Evolutionary conservation across 2,329 filamentous ascomycete species (phyloP), one percentile per base, ranked within the genome.

Genomic region (Penicillium olsonii): DNA sequence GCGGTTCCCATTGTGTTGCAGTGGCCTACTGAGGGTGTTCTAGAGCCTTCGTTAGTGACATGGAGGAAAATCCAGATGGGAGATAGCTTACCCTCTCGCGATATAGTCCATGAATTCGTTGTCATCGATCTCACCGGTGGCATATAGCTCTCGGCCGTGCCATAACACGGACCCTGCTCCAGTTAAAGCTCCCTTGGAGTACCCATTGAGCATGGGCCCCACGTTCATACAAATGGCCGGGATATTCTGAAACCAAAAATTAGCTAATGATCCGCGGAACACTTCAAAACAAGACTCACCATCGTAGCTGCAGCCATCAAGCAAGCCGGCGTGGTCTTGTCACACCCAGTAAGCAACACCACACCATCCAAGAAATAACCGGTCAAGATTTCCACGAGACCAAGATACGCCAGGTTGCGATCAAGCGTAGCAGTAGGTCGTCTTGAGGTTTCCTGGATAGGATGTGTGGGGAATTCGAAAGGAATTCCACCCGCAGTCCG

Each of bases 1-100:
- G 78, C 78, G 14, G 78, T 80, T 40, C 77, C 77, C 78, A 80
- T 80, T 14, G 76, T 79, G 57, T 79, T 79, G 59, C 78, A 80
- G 53, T 78, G 76, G 31, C 75, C 77, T 6, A 67, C 73, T 2
- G 72, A 78, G 1, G 75, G 76, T 10, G 75, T 74, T 19, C 74
- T 73, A 12, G 17, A 12, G 10, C 6, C 27, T 12, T 7, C 2
- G n/a, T 50, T 40, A 50, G 47, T 10, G 27, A 31, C n/a, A n/a
- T n/a, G n/a, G 12, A 31, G 14, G 5, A 31, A 1, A 17, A 10
- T 4, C 8, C 22, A 24, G 8, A 8, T 24, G 22, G 22, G 5
- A 24, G 8, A 24, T 5, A 24, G 57, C 67, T 47, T 64, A 73
- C 68, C 72, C 70, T 55, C 63, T 61, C 2, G 70, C 68, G 3